A percentile compares a stretch with the other conserved stretches of the same genome.
These are phyloP conservation scores for Prunus fruticosa DNA, from an alignment of 306 rosid genomes.

Conservation along the genomic window DNA sequence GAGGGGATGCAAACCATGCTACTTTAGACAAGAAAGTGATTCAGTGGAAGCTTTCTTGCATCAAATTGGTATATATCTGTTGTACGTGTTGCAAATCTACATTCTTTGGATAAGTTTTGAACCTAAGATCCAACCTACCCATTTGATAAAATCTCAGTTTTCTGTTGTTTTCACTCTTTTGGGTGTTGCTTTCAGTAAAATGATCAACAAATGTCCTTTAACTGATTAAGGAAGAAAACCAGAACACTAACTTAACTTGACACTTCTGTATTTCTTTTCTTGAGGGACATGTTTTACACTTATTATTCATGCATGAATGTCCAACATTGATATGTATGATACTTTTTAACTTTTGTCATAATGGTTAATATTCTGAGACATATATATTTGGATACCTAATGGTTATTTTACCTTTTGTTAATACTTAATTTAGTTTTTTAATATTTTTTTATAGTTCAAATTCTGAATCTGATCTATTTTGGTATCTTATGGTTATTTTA, in stretches of 20 bases:
- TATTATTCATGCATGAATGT: conserved; percentile 1
- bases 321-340: background rate
- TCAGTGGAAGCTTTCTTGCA: conserved; percentile 77
- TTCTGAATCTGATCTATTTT: background rate
- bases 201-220: conserved; percentile 18
- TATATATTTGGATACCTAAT: background rate
- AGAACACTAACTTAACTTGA: background rate
- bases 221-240: conserved; percentile 10
- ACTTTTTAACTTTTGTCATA: background rate
- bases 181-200: conserved; percentile 7
- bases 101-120: conserved; percentile 8
- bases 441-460: background rate
- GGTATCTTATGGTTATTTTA: background rate
- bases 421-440: background rate
- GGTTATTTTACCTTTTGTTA: background rate
- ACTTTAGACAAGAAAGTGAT: conserved; percentile 57
- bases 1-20: conserved; percentile 18
- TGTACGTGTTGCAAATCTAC: conserved; percentile 1
- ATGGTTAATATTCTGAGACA: background rate
- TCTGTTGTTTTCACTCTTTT: background rate
- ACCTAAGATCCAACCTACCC: background rate
- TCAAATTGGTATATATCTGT: conserved; percentile 73
- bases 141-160: background rate
- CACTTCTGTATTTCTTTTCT: conserved; percentile 5
- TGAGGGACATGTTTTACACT: background rate